Evolutionary conservation across 2,329 filamentous ascomycete genomes (phyloP), one percentile per base, ranked within the genome.

Genomic region (Neonectria ditissima): DNA sequence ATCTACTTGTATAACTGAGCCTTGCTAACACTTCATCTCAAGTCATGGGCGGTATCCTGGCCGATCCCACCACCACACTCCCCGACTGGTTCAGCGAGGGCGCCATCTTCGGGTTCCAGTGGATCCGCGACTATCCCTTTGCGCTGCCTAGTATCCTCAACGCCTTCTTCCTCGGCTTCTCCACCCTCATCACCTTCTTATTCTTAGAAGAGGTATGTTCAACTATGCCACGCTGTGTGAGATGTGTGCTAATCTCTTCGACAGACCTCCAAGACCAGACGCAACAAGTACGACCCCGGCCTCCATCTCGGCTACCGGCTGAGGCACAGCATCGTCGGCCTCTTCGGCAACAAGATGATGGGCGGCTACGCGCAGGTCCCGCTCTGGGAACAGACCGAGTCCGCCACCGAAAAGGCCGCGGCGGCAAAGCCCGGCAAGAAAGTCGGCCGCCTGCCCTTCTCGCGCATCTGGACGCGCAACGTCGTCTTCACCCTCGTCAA

Each of bases 111-210:
- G 89, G 88, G 0, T 88, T 89, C 1, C 78, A 82, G 65, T 92
- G 91, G 88, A 87, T 91, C 82, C 81, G 79, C 20, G 78, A 79
- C 53, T 92, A 88, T 77, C 91, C 91, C 0, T 93, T 90, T 77
- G 89, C 89, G 1, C 78, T 93, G 41, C 91, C 91, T 0, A 92
- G 91, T 70, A 76, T 93, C 0, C 80, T 92, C 53, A 92, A 88
- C 70, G 88, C 87, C 1, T 65, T 84, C 0, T 88, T 91, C 60
- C 83, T 93, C 11, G 75, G 86, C 3, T 72, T 80, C 2, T 86
- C 88, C 0, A 83, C 86, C 0, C 53, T 85, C 5, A 79, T 83
- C 2, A 83, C 91, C 2, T 80, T 91, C 59, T 80, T 92, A 24
- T 89, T 88, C 13, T 81, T 93, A 1, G 89, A 93, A 75, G 91